Evolutionary conservation across 1,284 basidiomycete genomes (phyloP), one percentile per base, ranked within the genome.

Genomic region (Rhodotorula sp.): DNA sequence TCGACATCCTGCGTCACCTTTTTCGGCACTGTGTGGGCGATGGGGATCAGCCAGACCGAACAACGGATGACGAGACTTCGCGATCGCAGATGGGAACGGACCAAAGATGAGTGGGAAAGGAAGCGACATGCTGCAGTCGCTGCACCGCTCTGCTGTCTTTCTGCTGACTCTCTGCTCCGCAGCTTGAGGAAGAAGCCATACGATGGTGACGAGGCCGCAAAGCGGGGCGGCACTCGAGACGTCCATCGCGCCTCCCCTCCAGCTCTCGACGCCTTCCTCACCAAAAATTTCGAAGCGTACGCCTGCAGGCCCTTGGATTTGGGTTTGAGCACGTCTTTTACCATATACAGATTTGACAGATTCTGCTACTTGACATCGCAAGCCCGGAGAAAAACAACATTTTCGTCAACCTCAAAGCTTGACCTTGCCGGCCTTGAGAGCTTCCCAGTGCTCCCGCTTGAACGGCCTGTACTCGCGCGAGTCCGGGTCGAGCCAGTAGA

Each of bases 1-100:
- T 98, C 96, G 48, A 97, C 85, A 68, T 87, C 85, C 26, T 81
- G 80, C 52, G 86, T 86, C 31, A 82, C 81, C 80, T 87, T 87
- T 68, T 81, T 79, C 20, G 86, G 86, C n/a, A 87, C 82, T 61
- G 82, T 8, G 26, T 8, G n/a, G 34, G 6, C 26, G 8, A 12
- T n/a, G 6, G 46, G 14, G 29, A 23, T 46, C n/a, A 29, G 63
- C 18, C 8, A 31, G 58, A 43, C 39, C 39, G 39, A 43, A 43
- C 39, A 14, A 43, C 20, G 39, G 48, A 31, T 34, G 39, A 43
- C 29, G 46, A 16, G n/a, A 39, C 10, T 15, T 8, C 12, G 26
- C 10, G 29, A 21, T 57, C 31, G 5, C 52, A 18, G 21, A 43
- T 12, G 31, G 31, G 31, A 43, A 61, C 71, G 52, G 23, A 70